Conservation (phyloP, 208 protist species). For the Acanthamoeba divionensis region DNA sequence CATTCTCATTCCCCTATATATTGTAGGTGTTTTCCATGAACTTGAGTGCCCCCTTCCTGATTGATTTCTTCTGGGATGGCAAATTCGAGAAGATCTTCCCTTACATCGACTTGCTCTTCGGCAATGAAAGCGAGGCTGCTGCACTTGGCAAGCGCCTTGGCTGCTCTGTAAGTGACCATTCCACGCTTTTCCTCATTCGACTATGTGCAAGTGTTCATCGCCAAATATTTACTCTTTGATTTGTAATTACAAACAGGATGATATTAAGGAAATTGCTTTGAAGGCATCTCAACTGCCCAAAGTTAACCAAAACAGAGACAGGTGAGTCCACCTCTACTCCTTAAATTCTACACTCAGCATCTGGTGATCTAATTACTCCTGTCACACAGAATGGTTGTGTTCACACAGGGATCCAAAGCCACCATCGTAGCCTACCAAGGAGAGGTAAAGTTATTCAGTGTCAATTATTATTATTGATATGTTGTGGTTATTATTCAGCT, state of each 20-base stretch:
- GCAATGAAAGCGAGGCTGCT: constrained; percentile 94
- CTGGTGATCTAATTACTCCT: too few species aligned
- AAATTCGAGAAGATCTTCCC: constrained; percentile 85
- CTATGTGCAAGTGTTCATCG: neutral
- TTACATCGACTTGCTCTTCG: constrained; percentile 93
- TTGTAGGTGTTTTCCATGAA: constrained; percentile 94
- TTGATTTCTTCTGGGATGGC: constrained; percentile 91
- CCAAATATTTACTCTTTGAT: neutral
- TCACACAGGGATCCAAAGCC: constrained; percentile 90
- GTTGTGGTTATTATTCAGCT: neutral
- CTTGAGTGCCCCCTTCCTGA: constrained; percentile 94
- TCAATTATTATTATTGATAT: neutral
- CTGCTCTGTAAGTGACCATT: constrained; percentile 73
- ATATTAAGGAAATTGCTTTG: constrained; percentile 86
- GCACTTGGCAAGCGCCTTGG: constrained; percentile 81
- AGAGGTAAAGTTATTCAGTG: neutral
- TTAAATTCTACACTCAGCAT: too few species aligned
- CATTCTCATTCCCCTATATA: neutral
- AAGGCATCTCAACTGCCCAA: constrained; percentile 82
- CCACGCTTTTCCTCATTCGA: neutral
- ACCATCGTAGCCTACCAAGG: constrained; percentile 86
- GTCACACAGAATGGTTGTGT: constrained; percentile 91
- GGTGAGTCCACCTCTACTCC: too few species aligned
- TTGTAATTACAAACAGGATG: constrained; percentile 23
- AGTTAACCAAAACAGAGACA: constrained; percentile 78